Conservation (phyloP, 805 yeast species). For the Starmerella bombicola region DNA sequence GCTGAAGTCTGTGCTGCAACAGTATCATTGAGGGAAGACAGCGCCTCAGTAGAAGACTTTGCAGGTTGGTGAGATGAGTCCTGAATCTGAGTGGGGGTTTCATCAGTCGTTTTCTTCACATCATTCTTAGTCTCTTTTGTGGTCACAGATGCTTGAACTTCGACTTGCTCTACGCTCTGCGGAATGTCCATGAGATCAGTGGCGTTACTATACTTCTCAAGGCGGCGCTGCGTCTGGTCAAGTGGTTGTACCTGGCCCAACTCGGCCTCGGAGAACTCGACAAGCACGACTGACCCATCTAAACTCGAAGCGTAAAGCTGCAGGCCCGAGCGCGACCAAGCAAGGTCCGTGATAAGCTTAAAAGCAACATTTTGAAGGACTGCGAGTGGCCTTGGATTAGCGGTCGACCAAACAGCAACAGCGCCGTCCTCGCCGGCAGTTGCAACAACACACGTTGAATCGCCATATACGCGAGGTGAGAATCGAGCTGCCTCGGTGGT, state of each 20-base stretch:
- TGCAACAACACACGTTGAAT: constrained; percentile 53
- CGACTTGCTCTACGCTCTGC: constrained; percentile 69
- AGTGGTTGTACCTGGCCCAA: constrained; percentile 42
- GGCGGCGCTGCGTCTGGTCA: constrained; percentile 53
- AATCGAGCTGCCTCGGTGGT: constrained; percentile 54
- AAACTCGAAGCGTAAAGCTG: constrained; percentile 63
- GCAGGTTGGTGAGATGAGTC: background rate
- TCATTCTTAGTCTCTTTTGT: background rate
- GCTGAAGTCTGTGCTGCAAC: background rate
- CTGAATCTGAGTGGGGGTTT: background rate
- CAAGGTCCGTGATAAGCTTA: constrained; percentile 74
- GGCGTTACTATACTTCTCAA: constrained; percentile 78
- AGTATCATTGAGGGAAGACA: background rate
- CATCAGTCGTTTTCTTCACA: background rate
- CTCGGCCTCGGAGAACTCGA: constrained; percentile 45
- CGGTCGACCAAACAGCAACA: constrained; percentile 78
- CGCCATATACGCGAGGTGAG: constrained; percentile 33
- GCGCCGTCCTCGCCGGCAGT: constrained; percentile 93
- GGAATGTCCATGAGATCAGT: constrained; percentile 75
- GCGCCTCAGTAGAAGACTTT: background rate
- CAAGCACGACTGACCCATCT: constrained; percentile 67
- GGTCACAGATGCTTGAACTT: constrained; percentile 36
- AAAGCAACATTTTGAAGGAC: constrained; percentile 64
- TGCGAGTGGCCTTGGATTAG: constrained; percentile 59
- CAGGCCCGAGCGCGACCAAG: constrained; percentile 78